A percentile compares a stretch with the other conserved stretches of the same genome.
phyloP scores from a whole-genome alignment of 352 stramenopile genomes.

The Pythium graminicola region DNA sequence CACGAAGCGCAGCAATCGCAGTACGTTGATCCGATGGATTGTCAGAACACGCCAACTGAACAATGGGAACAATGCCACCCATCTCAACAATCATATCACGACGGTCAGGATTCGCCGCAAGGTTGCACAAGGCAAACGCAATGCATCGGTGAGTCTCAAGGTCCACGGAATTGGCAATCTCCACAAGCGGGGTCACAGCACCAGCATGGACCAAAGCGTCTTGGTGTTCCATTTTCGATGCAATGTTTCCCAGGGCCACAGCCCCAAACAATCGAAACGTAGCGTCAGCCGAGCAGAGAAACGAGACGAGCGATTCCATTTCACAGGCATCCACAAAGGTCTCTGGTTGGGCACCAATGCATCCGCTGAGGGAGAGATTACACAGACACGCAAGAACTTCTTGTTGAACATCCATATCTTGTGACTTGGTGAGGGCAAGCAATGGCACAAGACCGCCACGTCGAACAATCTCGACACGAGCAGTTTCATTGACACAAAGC shows the following conservation, averaged over 20 bases:
- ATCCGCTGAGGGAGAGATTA: conserved; percentile 95
- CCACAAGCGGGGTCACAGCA: conserved; percentile 89
- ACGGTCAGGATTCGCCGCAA: conserved; percentile 82
- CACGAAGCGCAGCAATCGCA: conserved; percentile 89
- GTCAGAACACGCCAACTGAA: conserved; percentile 91
- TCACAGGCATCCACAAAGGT: conserved; percentile 88
- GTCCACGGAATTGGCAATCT: conserved; percentile 88
- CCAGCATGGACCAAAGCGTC: conserved; percentile 78
- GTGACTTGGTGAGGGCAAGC: conserved; percentile 84
- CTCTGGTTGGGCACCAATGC: conserved; percentile 85
- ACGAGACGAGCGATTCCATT: conserved; percentile 89
- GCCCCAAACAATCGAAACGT: conserved; percentile 95
- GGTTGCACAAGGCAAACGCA: conserved; percentile 94
- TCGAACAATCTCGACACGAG: conserved; percentile 87
- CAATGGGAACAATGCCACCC: conserved; percentile 92
- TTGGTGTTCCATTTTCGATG: conserved; percentile 65
- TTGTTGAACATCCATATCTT: conserved; percentile 93
- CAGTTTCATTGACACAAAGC: conserved; percentile 82
- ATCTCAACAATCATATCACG: conserved; percentile 89
- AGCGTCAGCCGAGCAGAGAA: conserved; percentile 92
- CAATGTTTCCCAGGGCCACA: conserved; percentile 94
- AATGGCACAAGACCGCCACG: conserved; percentile 82
- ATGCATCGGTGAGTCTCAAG: conserved; percentile 95
- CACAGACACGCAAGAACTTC: conserved; percentile 96
- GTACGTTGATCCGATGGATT: conserved; percentile 84